Evolutionary conservation across 805 yeast genomes (phyloP).

Genomic region (Hanseniaspora meyeri): DNA sequence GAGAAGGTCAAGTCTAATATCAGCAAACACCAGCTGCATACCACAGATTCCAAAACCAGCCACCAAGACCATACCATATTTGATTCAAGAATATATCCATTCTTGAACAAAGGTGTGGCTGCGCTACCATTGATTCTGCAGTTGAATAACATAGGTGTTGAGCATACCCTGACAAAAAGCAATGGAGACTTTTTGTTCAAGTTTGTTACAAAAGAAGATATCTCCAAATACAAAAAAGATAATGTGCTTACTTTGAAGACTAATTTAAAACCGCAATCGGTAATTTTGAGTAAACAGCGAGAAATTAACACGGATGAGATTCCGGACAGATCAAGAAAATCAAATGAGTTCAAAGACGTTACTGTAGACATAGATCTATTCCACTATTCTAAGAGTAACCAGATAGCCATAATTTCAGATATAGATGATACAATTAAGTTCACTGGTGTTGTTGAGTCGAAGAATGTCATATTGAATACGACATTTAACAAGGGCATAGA

Average conservation of each 20-base stretch:
- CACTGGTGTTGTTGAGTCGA: slow-evolving; percentile 84
- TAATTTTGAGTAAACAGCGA: not conserved
- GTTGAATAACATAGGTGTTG: slow-evolving; percentile 31
- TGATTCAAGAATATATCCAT: slow-evolving; percentile 53
- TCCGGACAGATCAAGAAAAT: not conserved
- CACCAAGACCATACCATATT: slow-evolving; percentile 29
- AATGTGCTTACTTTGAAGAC: slow-evolving; percentile 37
- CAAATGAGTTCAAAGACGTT: slow-evolving; percentile 12
- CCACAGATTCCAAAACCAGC: not conserved
- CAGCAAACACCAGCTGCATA: not conserved
- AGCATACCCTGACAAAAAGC: slow-evolving; percentile 34
- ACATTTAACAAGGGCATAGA: slow-evolving; percentile 55
- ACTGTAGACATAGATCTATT: slow-evolving; percentile 14
- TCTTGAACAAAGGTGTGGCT: slow-evolving; percentile 56
- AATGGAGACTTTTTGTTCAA: slow-evolving; percentile 60
- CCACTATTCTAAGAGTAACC: slow-evolving; percentile 25
- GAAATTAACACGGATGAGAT: not conserved
- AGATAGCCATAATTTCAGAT: slow-evolving; percentile 72
- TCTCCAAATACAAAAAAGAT: slow-evolving; percentile 41
- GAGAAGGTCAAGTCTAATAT: slow-evolving; percentile 30
- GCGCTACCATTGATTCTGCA: slow-evolving; percentile 45
- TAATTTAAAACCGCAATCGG: slow-evolving; percentile 30
- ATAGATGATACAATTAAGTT: slow-evolving; percentile 87
- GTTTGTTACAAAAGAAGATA: slow-evolving; percentile 45
- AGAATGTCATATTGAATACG: slow-evolving; percentile 67